Percentiles rank a stretch among this genome's conserved stretches.
Evolutionary conservation across 2,329 filamentous ascomycete genomes (phyloP).

Genomic region (Sporothrix humicola): DNA sequence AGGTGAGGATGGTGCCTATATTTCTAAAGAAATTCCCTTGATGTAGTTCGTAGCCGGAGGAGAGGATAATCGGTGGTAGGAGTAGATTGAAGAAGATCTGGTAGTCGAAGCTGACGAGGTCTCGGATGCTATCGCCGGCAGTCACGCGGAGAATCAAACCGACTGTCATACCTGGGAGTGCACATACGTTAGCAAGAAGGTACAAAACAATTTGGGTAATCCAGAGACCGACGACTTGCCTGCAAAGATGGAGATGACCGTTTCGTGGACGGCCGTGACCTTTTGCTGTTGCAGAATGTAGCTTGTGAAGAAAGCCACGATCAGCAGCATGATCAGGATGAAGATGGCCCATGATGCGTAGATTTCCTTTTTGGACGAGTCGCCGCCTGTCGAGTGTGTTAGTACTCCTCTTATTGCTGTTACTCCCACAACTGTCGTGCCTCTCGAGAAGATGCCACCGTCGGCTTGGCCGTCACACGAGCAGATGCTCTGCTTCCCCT

Average conservation of each 20-base stretch:
- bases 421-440: background rate
- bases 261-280: conserved; percentile 97
- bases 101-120: conserved; percentile 94
- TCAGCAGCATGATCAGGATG: conserved; percentile 93
- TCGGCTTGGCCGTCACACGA: background rate
- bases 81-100: conserved; percentile 99
- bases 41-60: conserved; percentile 95
- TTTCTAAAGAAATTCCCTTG: conserved; percentile 99
- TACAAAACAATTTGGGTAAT: background rate
- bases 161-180: conserved; percentile 81
- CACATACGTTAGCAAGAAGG: background rate
- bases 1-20: conserved; percentile 95
- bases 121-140: conserved; percentile 81
- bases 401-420: conserved; percentile 31
- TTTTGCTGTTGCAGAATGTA: conserved; percentile 96
- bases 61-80: conserved; percentile 96
- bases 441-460: background rate
- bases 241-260: conserved; percentile 96
- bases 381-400: conserved; percentile 59
- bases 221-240: conserved; percentile 56
- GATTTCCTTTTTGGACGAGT: conserved; percentile 90
- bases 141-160: conserved; percentile 85
- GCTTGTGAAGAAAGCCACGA: conserved; percentile 93
- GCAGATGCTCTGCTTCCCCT: background rate
- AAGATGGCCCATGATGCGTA: conserved; percentile 97